Evolutionary conservation across 2,329 filamentous ascomycete genomes (phyloP).

Genomic region (Plenodomus lindquistii): DNA sequence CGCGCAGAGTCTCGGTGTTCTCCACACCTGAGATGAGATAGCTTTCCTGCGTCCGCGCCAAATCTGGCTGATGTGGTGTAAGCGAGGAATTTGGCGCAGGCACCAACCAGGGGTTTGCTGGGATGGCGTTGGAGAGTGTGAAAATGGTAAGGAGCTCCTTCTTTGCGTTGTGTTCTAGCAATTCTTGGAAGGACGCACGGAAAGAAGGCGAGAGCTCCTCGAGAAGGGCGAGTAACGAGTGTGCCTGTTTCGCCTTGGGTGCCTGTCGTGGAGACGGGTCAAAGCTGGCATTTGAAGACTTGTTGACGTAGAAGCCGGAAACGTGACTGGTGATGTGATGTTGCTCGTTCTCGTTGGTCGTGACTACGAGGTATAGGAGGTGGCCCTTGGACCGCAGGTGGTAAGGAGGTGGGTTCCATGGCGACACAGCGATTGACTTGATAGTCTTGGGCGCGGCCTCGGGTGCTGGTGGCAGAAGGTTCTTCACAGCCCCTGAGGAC

Average conservation of each 20-base stretch:
- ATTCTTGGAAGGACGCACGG: conserved; percentile 69
- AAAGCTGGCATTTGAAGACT: conserved; percentile 92
- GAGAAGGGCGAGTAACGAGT: conserved; percentile 84
- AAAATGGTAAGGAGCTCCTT: conserved; percentile 90
- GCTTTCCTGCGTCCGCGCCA: conserved; percentile 88
- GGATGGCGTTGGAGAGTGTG: conserved; percentile 93
- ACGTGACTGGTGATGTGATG: conserved; percentile 92
- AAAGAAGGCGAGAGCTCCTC: conserved; percentile 83
- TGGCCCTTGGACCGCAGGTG: conserved; percentile 90
- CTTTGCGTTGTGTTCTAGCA: conserved; percentile 83
- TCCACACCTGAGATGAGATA: conserved; percentile 89
- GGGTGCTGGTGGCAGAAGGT: conserved; percentile 68
- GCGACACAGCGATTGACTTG: conserved; percentile 83
- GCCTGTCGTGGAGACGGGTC: conserved; percentile 81
- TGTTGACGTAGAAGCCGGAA: conserved; percentile 96
- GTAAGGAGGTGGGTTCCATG: conserved; percentile 96
- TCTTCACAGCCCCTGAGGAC: conserved; percentile 67
- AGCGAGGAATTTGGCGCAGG: conserved; percentile 66
- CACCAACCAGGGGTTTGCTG: conserved; percentile 89
- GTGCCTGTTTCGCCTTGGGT: conserved; percentile 77
- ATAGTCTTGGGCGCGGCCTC: conserved; percentile 82
- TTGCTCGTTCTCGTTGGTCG: conserved; percentile 93
- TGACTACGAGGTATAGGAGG: conserved; percentile 84
- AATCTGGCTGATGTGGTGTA: conserved; percentile 76
- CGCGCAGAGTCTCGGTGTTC: conserved; percentile 88